These are phyloP conservation scores for Cercospora beticola DNA, from an alignment of 2,329 filamentous ascomycete genomes.

Conservation along the genomic window DNA sequence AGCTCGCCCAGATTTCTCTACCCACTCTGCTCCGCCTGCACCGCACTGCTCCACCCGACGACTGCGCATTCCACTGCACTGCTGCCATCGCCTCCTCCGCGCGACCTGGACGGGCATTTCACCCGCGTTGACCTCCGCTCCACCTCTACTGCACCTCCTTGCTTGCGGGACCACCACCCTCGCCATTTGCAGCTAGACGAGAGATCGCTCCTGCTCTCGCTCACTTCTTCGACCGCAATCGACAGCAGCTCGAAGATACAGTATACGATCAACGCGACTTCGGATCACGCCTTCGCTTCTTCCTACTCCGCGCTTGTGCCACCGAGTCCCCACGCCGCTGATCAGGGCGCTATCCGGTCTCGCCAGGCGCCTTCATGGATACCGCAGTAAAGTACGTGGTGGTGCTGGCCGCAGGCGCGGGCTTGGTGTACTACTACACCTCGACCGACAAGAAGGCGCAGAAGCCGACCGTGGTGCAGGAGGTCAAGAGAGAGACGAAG, in stretches of 20 bases:
- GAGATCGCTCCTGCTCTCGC: background rate
- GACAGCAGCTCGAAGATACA: background rate
- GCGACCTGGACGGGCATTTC: background rate
- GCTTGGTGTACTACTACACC: constrained; percentile 14
- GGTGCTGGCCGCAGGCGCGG: constrained; percentile 7
- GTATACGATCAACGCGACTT: background rate
- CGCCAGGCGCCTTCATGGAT: constrained; percentile 4
- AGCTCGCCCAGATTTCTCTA: background rate
- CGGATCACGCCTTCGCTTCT: background rate
- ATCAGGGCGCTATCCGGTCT: background rate
- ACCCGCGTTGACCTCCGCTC: background rate
- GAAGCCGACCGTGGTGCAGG: constrained; percentile 4
- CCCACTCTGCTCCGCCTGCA: background rate
- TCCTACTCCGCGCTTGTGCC: background rate
- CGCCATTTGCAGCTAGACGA: background rate
- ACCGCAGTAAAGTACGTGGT: constrained; percentile 11
- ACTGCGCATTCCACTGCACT: background rate
- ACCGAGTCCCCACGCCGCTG: background rate
- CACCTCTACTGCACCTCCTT: background rate
- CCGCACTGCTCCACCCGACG: background rate
- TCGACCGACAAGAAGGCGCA: constrained; percentile 19
- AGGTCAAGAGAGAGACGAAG: constrained; percentile 12
- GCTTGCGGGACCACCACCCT: background rate
- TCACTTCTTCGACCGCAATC: background rate
- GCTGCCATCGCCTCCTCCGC: background rate